Evolutionary conservation across 2,329 filamentous ascomycete species (phyloP).

Genomic region (Apiospora pterosperma): DNA sequence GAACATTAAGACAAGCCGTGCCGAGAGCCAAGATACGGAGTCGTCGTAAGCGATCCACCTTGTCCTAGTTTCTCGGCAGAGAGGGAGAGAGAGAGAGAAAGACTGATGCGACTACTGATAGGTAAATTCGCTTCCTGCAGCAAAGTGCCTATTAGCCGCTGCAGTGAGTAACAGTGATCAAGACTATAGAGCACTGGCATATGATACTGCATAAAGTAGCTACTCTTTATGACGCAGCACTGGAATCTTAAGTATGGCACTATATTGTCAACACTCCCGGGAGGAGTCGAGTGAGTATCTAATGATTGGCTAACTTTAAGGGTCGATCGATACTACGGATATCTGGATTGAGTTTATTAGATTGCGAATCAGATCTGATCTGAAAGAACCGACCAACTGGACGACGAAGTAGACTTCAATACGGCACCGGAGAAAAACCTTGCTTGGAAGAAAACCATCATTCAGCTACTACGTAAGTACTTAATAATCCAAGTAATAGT

Average conservation of each 20-base stretch:
- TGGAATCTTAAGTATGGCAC: neutral
- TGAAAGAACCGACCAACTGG: too few species aligned
- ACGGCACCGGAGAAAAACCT: too few species aligned
- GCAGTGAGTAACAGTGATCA: too few species aligned
- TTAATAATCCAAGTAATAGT: too few species aligned
- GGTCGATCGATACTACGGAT: neutral
- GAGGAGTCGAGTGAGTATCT: neutral
- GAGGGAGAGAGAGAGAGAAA: neutral
- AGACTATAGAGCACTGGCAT: neutral
- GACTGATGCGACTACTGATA: neutral
- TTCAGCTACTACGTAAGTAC: too few species aligned
- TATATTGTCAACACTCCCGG: neutral
- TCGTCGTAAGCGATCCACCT: neutral
- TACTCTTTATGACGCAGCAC: neutral
- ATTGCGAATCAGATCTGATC: too few species aligned
- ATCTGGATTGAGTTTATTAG: too few species aligned
- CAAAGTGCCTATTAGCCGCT: neutral
- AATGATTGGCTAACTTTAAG: neutral
- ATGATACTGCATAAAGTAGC: neutral
- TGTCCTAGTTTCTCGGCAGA: neutral
- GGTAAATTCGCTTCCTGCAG: neutral
- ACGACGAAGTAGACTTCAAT: too few species aligned
- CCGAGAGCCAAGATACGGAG: neutral
- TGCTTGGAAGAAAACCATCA: too few species aligned
- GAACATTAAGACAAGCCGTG: neutral